Evolutionary conservation across 78 protist species (phyloP).

Genomic region (Bodo saltans): DNA sequence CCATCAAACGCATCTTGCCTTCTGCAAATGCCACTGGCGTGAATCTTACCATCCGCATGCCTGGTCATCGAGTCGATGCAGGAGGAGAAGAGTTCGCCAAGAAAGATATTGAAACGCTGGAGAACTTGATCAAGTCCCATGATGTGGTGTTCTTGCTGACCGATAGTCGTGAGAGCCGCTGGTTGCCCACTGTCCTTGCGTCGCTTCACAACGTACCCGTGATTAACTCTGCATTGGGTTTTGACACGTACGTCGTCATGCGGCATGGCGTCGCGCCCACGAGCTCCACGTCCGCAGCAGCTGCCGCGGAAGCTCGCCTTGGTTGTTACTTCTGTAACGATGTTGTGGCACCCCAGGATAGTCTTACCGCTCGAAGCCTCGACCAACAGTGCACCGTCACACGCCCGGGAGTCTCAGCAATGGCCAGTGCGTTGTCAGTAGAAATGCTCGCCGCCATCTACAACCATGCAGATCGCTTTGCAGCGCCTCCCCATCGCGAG

Average conservation of each 20-base stretch:
- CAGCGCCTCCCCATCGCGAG: slow-evolving; percentile 52
- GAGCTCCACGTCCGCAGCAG: too few relatives aligned
- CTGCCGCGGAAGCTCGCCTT: slow-evolving; percentile 2
- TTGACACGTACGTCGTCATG: slow-evolving; percentile 85
- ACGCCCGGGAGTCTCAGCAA: slow-evolving; percentile 84
- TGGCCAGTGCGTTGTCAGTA: slow-evolving; percentile 83
- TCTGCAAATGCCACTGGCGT: slow-evolving; percentile 39
- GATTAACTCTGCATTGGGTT: slow-evolving; percentile 93
- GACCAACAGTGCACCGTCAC: slow-evolving; percentile 98
- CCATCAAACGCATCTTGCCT: slow-evolving; percentile 56
- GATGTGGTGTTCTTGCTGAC: slow-evolving; percentile 91
- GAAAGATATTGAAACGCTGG: slow-evolving; percentile 8
- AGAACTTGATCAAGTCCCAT: slow-evolving; percentile 59
- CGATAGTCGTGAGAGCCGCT: slow-evolving; percentile 92
- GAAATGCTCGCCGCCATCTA: slow-evolving; percentile 78
- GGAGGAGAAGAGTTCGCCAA: neutral
- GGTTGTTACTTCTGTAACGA: slow-evolving; percentile 98
- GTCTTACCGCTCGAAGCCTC: slow-evolving; percentile 84
- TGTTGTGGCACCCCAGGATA: slow-evolving; percentile 87
- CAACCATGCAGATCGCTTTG: slow-evolving; percentile 66
- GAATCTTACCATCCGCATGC: slow-evolving; percentile 91
- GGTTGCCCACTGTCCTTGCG: slow-evolving; percentile 91
- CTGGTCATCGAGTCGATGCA: slow-evolving; percentile 80
- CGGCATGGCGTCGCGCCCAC: slow-evolving; percentile 78
- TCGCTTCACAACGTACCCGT: slow-evolving; percentile 41